Conservation (phyloP, 2,329 filamentous ascomycete genomes). For the Colletotrichum nymphaeae region DNA sequence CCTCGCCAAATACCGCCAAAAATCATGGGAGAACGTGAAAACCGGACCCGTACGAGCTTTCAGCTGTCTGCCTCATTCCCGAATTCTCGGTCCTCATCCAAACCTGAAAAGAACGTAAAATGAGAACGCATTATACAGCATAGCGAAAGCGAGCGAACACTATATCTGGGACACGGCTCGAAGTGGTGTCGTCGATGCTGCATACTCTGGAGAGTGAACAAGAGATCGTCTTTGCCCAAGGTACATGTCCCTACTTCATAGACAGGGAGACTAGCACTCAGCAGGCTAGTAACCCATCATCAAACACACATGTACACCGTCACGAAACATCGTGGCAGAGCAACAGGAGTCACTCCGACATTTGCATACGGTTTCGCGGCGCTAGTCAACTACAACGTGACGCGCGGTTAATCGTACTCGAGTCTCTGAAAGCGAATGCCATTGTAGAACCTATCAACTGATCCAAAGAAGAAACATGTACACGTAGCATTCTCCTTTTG, state of each 20-base stretch:
- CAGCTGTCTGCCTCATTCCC: too few species aligned
- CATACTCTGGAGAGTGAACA: neutral
- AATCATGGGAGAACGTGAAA: too few species aligned
- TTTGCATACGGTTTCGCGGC: neutral
- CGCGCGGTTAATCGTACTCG: neutral
- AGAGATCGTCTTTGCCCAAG: neutral
- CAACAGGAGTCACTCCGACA: neutral
- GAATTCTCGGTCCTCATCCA: neutral
- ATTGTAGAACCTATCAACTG: neutral
- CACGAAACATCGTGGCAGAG: neutral
- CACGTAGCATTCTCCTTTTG: neutral
- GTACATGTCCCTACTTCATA: neutral
- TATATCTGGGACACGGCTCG: neutral
- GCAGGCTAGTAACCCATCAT: neutral
- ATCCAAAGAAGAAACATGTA: neutral
- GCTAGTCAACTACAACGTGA: neutral
- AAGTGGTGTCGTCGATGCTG: neutral
- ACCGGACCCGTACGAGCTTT: too few species aligned
- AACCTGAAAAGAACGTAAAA: accelerated
- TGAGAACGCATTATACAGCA: neutral
- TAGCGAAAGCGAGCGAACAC: neutral
- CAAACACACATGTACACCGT: neutral
- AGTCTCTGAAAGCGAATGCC: neutral
- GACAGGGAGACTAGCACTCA: neutral
- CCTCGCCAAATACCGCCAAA: too few species aligned